phyloP scores from a whole-genome alignment of 257 asterid genomes.

The Asclepias syriaca region DNA sequence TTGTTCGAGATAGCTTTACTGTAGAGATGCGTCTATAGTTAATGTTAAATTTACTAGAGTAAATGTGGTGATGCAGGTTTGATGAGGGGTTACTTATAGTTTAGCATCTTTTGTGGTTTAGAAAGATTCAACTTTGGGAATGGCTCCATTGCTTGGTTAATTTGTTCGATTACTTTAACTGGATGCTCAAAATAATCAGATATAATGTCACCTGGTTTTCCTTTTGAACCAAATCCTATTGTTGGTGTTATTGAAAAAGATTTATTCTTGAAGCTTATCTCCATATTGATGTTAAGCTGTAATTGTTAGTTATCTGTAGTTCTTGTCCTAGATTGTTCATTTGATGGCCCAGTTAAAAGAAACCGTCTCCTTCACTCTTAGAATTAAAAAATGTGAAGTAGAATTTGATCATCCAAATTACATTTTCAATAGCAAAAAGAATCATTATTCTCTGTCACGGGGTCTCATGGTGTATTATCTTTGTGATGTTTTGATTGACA shows the following conservation, averaged over 20 bases:
- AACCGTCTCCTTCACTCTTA: neutral
- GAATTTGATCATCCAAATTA: neutral
- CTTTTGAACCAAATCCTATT: neutral
- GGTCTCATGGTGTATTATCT: neutral
- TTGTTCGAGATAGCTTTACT: neutral
- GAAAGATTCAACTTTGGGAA: neutral
- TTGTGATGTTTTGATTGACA: constrained; percentile 28
- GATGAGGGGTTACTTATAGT: neutral
- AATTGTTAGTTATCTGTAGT: neutral
- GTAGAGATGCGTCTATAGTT: neutral
- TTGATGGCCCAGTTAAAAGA: neutral
- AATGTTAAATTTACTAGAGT: neutral
- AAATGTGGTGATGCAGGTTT: neutral
- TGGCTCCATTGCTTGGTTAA: neutral
- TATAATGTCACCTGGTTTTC: neutral
- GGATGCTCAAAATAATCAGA: neutral
- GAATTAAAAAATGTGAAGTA: neutral
- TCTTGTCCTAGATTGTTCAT: neutral
- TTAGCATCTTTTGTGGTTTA: neutral
- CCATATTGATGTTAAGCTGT: neutral
- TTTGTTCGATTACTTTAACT: neutral
- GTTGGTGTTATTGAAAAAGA: neutral
- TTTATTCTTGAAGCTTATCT: neutral
- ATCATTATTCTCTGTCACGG: neutral
- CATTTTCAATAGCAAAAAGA: neutral